Evolutionary conservation across 2,329 filamentous ascomycete species (phyloP).

Genomic region (Fusarium haematococcum): DNA sequence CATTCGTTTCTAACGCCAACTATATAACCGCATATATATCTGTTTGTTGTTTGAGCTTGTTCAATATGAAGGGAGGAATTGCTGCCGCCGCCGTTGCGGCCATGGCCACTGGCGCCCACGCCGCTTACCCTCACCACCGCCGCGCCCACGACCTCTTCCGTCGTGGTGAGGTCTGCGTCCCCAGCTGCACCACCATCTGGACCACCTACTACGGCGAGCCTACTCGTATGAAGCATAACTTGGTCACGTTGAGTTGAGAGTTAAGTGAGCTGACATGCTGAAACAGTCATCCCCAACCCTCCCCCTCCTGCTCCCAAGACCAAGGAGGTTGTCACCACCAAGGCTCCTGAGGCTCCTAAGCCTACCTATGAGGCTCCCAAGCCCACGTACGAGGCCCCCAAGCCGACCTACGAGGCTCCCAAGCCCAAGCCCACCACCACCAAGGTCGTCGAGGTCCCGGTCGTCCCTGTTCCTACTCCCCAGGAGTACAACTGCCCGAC

Average conservation of each 20-base stretch:
- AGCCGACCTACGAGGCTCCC: slow-evolving; percentile 26
- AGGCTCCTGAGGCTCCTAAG: slow-evolving; percentile 13
- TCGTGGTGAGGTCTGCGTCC: slow-evolving; percentile 65
- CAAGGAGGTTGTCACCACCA: slow-evolving; percentile 27
- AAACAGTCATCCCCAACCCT: slow-evolving; percentile 55
- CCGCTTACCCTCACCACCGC: slow-evolving; percentile 68
- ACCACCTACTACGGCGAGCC: slow-evolving; percentile 76
- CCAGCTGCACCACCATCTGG: slow-evolving; percentile 79
- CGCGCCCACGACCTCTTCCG: slow-evolving; percentile 72
- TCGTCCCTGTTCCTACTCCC: slow-evolving; percentile 64
- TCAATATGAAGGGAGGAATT: slow-evolving; percentile 80
- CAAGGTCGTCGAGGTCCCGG: slow-evolving; percentile 53
- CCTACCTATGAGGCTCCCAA: slow-evolving; percentile 11
- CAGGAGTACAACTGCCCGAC: slow-evolving; percentile 68
- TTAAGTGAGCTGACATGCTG: slow-evolving; percentile 31
- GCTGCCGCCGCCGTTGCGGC: slow-evolving; percentile 74
- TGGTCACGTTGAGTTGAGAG: background rate
- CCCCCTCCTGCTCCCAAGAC: slow-evolving; percentile 45
- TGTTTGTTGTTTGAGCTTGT: slow-evolving; percentile 41
- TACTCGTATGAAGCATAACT: slow-evolving; percentile 64
- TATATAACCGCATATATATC: slow-evolving; percentile 30
- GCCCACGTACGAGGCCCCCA: slow-evolving; percentile 22
- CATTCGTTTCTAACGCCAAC: slow-evolving; percentile 68
- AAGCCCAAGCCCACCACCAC: slow-evolving; percentile 42
- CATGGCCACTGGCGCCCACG: slow-evolving; percentile 67